Percentiles rank a stretch among this genome's conserved stretches.
Conservation (phyloP, 352 stramenopile genomes). For the Pythium rishiriense region DNA sequence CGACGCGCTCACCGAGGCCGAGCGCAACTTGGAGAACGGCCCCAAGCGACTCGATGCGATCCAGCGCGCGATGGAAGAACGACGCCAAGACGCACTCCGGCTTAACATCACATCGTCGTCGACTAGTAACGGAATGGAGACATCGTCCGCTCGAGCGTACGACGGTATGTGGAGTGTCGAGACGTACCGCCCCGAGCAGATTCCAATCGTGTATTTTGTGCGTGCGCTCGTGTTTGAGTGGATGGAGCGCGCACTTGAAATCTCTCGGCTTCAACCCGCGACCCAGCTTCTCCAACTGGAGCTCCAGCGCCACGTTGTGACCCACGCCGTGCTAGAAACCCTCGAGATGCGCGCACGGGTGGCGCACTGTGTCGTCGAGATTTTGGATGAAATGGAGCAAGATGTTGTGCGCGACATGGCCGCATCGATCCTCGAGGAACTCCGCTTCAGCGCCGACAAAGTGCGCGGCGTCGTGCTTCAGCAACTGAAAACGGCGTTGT, state of each 20-base stretch:
- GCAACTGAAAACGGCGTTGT: constrained; percentile 28
- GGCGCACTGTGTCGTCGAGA: neutral
- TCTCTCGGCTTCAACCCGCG: constrained; percentile 25
- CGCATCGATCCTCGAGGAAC: constrained; percentile 39
- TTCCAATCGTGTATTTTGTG: constrained; percentile 38
- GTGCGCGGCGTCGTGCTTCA: constrained; percentile 24
- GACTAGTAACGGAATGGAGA: neutral
- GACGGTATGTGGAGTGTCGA: constrained; percentile 39
- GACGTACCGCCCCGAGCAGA: constrained; percentile 40
- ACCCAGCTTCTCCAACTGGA: constrained; percentile 33
- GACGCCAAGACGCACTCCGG: constrained; percentile 29
- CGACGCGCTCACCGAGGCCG: constrained; percentile 35
- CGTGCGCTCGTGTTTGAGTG: constrained; percentile 46
- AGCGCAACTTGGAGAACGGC: constrained; percentile 26
- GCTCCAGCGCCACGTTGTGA: constrained; percentile 30
- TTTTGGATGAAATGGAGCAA: constrained; percentile 28
- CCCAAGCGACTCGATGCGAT: constrained; percentile 27
- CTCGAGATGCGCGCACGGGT: constrained; percentile 24
- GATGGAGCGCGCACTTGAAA: constrained; percentile 32
- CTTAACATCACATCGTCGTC: neutral
- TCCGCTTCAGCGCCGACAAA: constrained; percentile 27
- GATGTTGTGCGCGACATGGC: constrained; percentile 39
- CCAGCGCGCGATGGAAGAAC: constrained; percentile 29
- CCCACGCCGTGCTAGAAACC: constrained; percentile 26
- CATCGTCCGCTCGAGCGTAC: constrained; percentile 22